phyloP scores from a whole-genome alignment of 352 stramenopile genomes.

The Pythium scleroteichum region DNA sequence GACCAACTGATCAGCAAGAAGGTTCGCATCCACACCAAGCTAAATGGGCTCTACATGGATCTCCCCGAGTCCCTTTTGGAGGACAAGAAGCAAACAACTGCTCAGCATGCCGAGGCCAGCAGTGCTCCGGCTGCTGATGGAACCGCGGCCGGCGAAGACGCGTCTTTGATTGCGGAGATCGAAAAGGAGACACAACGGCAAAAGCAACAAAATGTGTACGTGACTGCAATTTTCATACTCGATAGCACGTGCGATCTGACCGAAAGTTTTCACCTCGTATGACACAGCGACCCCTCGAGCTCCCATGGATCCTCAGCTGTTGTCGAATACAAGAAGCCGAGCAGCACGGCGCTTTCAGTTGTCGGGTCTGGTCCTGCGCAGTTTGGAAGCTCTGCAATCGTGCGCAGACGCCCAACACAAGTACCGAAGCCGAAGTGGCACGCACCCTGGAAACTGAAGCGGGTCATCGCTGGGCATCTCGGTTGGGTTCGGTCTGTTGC shows the following conservation, averaged over 20 bases:
- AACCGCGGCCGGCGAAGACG: slow-evolving; percentile 10
- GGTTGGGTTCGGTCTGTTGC: slow-evolving; percentile 98
- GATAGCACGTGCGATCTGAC: not conserved
- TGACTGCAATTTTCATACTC: slow-evolving; percentile 1
- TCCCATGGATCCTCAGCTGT: slow-evolving; percentile 39
- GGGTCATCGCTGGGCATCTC: slow-evolving; percentile 95
- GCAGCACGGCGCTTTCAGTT: slow-evolving; percentile 27
- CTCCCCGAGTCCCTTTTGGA: slow-evolving; percentile 58
- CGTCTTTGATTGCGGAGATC: slow-evolving; percentile 54
- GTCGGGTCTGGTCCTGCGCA: slow-evolving; percentile 31
- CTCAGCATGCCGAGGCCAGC: not conserved
- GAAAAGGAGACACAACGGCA: slow-evolving; percentile 54
- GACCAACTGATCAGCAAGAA: slow-evolving; percentile 54
- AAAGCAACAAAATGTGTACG: slow-evolving; percentile 58
- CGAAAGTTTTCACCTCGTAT: too few species aligned
- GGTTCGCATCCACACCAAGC: slow-evolving; percentile 64
- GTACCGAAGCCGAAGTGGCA: slow-evolving; percentile 98
- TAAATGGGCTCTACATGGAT: slow-evolving; percentile 57
- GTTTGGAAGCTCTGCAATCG: slow-evolving; percentile 61
- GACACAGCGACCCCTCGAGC: not conserved
- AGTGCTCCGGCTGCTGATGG: slow-evolving; percentile 10
- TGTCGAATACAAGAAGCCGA: slow-evolving; percentile 65
- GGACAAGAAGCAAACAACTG: slow-evolving; percentile 24
- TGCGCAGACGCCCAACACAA: slow-evolving; percentile 75
- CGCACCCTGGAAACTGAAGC: slow-evolving; percentile 97